phyloP scores from a whole-genome alignment of 2,329 filamentous ascomycete genomes.

The Aspergillus tamarii region DNA sequence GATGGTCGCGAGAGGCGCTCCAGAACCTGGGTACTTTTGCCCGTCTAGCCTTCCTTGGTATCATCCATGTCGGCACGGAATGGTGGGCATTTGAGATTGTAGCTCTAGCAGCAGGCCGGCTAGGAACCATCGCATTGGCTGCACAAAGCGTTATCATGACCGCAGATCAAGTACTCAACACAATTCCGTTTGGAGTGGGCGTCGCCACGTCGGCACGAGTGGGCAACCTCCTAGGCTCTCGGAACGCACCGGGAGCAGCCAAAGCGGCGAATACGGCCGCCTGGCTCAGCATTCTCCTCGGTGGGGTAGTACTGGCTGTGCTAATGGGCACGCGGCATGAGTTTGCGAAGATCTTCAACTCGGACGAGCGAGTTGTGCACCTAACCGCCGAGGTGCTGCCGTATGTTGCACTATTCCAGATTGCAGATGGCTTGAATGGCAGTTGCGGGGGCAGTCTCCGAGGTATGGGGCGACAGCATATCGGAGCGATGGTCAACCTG shows the following conservation, averaged over 20 bases:
- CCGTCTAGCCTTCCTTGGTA: conserved; percentile 72
- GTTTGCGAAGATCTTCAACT: conserved; percentile 80
- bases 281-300: conserved; percentile 70
- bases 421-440: conserved; percentile 84
- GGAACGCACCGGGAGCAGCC: conserved; percentile 66
- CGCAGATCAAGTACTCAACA: conserved; percentile 80
- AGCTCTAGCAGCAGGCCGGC: conserved; percentile 75
- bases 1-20: conserved; percentile 67
- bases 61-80: conserved; percentile 84
- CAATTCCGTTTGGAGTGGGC: conserved; percentile 83
- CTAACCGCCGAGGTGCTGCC: conserved; percentile 82
- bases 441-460: conserved; percentile 79
- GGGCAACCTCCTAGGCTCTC: conserved; percentile 77
- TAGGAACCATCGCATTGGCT: conserved; percentile 78
- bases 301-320: conserved; percentile 66
- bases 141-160: conserved; percentile 92
- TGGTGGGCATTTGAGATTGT: conserved; percentile 97
- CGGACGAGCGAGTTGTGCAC: conserved; percentile 70
- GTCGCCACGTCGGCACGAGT: conserved; percentile 78
- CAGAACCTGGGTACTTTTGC: conserved; percentile 72
- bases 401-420: conserved; percentile 86
- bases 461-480: conserved; percentile 84
- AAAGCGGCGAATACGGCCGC: conserved; percentile 77
- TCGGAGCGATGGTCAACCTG: conserved; percentile 80
- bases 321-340: conserved; percentile 72